Base-by-base conservation (phyloP, 169 alveolate species). In the Amoebophrya sp. region DNA sequence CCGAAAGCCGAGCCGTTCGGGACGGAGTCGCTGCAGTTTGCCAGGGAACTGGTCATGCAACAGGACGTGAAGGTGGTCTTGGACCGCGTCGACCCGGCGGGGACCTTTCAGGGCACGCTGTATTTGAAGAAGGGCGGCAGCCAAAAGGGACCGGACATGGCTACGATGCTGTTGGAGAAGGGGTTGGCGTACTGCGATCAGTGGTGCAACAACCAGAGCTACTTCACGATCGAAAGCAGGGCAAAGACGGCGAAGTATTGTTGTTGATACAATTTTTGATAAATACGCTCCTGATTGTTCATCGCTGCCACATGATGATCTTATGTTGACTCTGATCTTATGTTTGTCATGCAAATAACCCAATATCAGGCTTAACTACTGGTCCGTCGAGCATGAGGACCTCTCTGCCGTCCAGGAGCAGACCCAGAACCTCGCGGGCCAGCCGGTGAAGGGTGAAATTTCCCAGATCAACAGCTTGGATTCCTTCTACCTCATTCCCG, bases 61-160 rank as follows among this genome's bases (percentile, higher is more conserved):
- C 83, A 66, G 83, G 83, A 66, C 83, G 83, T 66, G 39, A 66
- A 66, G 32, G 83, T 66, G 83, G 32, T 25, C 83, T 7, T 66
- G 2, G 83, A 66, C 83, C 83, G 83, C 38, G 83, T 66, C 83
- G 83, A 66, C 83, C 83, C 83, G 83, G 83, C 83, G 35, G 83
- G 83, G 83, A 25, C 83, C 32, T 66, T 66, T 25, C 83, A 66
- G 83, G 83, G 83, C 1, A 66, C 83, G 35, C 83, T 66, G 35
- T 66, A 66, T 25, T 25, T 66, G 83, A 2, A 25, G 83, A 66
- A 66, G 35, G 83, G 83, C 83, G 18, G 10, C 35, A 2, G 32
- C 12, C 12, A n/a, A 66, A 18, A 7, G 83, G n/a, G n/a, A n/a
- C n/a, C n/a, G n/a, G 83, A 66, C 35, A 66, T 66, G 83, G 83